These are phyloP conservation scores for Pseudozyma hubeiensis DNA, from an alignment of 1,284 basidiomycete species.

Conservation along the genomic window DNA sequence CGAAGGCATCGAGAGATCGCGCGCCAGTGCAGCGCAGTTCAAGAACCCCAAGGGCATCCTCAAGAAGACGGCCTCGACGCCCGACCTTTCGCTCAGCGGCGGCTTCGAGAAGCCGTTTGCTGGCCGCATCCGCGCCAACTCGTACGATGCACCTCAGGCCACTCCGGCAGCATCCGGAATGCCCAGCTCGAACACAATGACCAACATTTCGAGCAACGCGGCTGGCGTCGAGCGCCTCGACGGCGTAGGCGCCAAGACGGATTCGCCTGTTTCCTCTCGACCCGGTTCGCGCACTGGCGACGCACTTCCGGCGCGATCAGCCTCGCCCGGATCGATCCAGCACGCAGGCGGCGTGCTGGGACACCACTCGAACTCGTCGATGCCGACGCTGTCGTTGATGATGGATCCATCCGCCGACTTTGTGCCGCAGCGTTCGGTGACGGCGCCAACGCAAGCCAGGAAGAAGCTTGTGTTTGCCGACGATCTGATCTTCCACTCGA, in stretches of 20 bases:
- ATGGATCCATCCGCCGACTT: conserved; percentile 71
- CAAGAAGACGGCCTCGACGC: conserved; percentile 72
- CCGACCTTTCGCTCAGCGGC: conserved; percentile 40
- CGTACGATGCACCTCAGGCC: conserved; percentile 67
- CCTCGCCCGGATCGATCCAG: conserved; percentile 41
- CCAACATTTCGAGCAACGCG: conserved; percentile 57
- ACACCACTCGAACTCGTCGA: conserved; percentile 71
- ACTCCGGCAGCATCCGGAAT: conserved; percentile 17
- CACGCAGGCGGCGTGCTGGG: conserved; percentile 50
- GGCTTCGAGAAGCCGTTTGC: conserved; percentile 58
- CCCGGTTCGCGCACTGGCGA: conserved; percentile 40
- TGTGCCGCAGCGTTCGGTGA: conserved; percentile 56
- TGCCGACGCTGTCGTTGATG: conserved; percentile 87
- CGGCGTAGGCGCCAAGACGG: conserved; percentile 51
- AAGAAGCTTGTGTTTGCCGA: conserved; percentile 86
- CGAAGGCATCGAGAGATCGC: conserved; percentile 78
- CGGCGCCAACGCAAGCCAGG: conserved; percentile 73
- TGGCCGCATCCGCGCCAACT: conserved; percentile 67
- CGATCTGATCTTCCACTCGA: conserved; percentile 93
- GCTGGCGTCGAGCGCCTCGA: conserved; percentile 60
- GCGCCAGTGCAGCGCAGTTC: conserved; percentile 75
- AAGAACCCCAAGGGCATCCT: conserved; percentile 85
- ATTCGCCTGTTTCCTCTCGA: conserved; percentile 46
- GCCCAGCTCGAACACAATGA: conserved; percentile 50
- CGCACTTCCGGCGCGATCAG: conserved; percentile 30